Evolutionary conservation across 306 rosid genomes (phyloP), one percentile per base, ranked within the genome.

Genomic region (Comarum palustre): DNA sequence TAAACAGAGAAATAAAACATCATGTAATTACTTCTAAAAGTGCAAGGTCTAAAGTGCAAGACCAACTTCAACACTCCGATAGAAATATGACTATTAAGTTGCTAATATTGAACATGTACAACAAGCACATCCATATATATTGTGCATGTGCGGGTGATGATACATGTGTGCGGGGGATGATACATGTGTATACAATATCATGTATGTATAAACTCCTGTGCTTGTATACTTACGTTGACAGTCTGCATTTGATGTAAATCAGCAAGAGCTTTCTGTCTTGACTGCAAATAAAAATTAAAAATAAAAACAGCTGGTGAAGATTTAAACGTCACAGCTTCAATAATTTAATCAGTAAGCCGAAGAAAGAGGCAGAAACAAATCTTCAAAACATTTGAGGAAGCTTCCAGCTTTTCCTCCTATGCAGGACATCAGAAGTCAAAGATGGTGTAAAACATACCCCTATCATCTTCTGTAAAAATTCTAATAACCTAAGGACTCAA

Each of bases 201-300:
- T 13, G 19, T 63, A 51, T 19, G 48, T 12, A n/a, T 3, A 14
- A 41, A 64, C 13, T 20, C 27, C 31, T 41, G 34, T 6, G 36
- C 2, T 20, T 27, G 36, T 20, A 52, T 36, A 79, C 96, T 84
- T 85, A 90, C 98, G 73, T 90, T 81, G 60, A 90, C 92, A 65
- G 84, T 82, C 52, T 87, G 96, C 98, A 92, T 90, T 75, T 85
- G 98, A 61, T 86, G 89, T 48, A 90, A 87, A 80, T 92, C 98
- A 7, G 87, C 87, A 57, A 90, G 89, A 71, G 98, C 96, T 75
- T 92, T 92, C 68, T 90, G 94, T 90, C 98, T 92, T 6, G 98
- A 90, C 96, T 92, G 92, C 82, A 48, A 34, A 41, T n/a, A 47
- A 17, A 22, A 47, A 70, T 46, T n/a, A n/a, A n/a, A n/a, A n/a